Evolutionary conservation across 345 rosid species (phyloP), one percentile per base, ranked within the genome.

Genomic region (Euphorbia pulcherrima): DNA sequence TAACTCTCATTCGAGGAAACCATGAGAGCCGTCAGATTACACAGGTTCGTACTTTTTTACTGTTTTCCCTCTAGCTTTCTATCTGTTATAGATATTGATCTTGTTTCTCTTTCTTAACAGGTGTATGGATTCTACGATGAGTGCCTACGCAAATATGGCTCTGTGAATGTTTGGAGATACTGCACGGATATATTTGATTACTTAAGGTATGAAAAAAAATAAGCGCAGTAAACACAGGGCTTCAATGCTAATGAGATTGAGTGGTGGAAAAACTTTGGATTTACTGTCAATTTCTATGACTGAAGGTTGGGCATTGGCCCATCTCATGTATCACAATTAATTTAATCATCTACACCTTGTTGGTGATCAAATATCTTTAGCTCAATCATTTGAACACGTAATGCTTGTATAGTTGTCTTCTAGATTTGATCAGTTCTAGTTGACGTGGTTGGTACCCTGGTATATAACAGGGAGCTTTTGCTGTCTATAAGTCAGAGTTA

Each of bases 21-120:
- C 97, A 94, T 72, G 97, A 94, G 80, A 89, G 97, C 77, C 94
- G 96, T 63, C 97, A 95, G 80, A 95, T 95, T 74, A 95, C 99
- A 21, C 96, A 95, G 97, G 99, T 94, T 61, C 66, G 50, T 28
- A 44, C 8, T 37, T 63, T 41, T 67, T 68, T 5, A 16, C 67
- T 68, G 60, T 64, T 41, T 53, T 68, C 66, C 53, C 60, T 61
- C 58, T 83, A 44, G 24, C 29, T 6, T 53, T 7, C 47, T 8
- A 10, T 62, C 44, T 51, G 52, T 70, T 56, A 27, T 21, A 67
- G 67, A 33, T 70, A 27, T 64, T 77, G 35, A 74, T 40, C 39
- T 6, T 60, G 26, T 54, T 71, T 9, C 79, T 48, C 48, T 66
- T 65, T 72, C 64, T 74, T 77, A 28, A 39, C 83, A 91, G 97